Base-by-base conservation (phyloP, 805 yeast genomes). In the Candida mattraensis region DNA sequence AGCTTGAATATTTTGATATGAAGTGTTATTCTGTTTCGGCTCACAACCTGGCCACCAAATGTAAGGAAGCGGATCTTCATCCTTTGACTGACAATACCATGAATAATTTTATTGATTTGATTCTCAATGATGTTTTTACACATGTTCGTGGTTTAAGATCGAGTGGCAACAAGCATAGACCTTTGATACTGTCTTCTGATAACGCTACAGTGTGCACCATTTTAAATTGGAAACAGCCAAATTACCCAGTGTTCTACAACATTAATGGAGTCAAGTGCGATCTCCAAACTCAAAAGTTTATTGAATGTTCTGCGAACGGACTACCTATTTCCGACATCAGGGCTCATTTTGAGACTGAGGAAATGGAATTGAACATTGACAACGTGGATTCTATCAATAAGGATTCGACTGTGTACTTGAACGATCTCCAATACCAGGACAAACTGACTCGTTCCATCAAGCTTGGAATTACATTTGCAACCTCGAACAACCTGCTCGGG, bases 161-260 rank as follows among this genome's bases (percentile, higher is more conserved):
- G 28, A 53, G 28, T 13, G 42, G 49, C 24, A 45, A 58, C 23
- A 56, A 60, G 13, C 59, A 75, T 14, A 68, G 95, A 40, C 79
- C 94, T 1, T 65, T 93, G 27, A 80, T 91, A 7, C 86, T 93
- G 60, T 78, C 95, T 9, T 87, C 96, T 1, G 76, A 84, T 37
- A 87, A 88, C 60, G 84, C 96, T 21, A 76, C 80, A 29, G 87
- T 88, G n/a, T 93, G 98, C 62, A 87, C 95, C 8, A 84, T 87
- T 29, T 64, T 93, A 50, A 93, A 93, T 62, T 93, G 99, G 99
- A 93, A 93, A 61, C 99, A 93, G 63, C 98, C 99, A 10, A 91
- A 91, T 58, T 93, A 83, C 63, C 97, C 99, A 0, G 98, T 93
- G 0, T 80, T 93, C 47, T 84, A 86, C 63, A 77, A 81, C 37